Percentiles rank a stretch among this genome's conserved stretches.
phyloP scores from a whole-genome alignment of 2,329 filamentous ascomycete genomes.

The Graphilbum sp. region DNA sequence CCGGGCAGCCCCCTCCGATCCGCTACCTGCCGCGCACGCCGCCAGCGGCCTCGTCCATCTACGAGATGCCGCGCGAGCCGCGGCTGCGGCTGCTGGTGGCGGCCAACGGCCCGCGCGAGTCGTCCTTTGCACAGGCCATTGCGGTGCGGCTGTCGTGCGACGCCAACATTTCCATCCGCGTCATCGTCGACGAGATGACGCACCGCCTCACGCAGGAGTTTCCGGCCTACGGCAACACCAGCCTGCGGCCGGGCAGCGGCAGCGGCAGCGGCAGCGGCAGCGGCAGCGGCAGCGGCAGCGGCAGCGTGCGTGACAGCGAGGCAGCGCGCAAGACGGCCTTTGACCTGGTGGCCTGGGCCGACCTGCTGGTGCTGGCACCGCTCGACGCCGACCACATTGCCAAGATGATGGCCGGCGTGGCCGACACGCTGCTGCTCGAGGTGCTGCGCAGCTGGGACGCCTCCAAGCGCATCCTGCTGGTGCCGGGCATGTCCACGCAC shows the following conservation, averaged over 20 bases:
- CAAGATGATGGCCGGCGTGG: conserved; percentile 74
- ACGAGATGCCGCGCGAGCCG: conserved; percentile 14
- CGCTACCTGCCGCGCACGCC: conserved; percentile 9
- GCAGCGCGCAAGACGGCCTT: conserved; percentile 36
- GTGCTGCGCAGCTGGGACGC: conserved; percentile 76
- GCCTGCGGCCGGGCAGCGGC: conserved; percentile 12
- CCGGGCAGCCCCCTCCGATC: conserved; percentile 8
- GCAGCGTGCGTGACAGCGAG: conserved; percentile 25
- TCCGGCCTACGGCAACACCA: conserved; percentile 40
- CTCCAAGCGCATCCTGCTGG: conserved; percentile 67
- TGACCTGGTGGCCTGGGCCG: conserved; percentile 73
- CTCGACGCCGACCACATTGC: conserved; percentile 73
- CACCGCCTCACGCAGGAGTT: conserved; percentile 46
- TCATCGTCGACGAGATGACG: conserved; percentile 49
- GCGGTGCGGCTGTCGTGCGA: conserved; percentile 52
- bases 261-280: background rate
- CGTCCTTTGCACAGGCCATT: conserved; percentile 48
- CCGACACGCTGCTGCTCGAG: conserved; percentile 65
- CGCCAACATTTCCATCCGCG: conserved; percentile 41
- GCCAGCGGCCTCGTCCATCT: conserved; percentile 8
- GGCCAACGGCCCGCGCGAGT: conserved; percentile 47
- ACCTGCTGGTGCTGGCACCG: conserved; percentile 69
- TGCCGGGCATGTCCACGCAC: conserved; percentile 74
- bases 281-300: background rate
- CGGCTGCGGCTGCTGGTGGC: conserved; percentile 46